Base-by-base conservation (phyloP, 1,139 yeast genomes). In the Arxiozyma bovina region DNA sequence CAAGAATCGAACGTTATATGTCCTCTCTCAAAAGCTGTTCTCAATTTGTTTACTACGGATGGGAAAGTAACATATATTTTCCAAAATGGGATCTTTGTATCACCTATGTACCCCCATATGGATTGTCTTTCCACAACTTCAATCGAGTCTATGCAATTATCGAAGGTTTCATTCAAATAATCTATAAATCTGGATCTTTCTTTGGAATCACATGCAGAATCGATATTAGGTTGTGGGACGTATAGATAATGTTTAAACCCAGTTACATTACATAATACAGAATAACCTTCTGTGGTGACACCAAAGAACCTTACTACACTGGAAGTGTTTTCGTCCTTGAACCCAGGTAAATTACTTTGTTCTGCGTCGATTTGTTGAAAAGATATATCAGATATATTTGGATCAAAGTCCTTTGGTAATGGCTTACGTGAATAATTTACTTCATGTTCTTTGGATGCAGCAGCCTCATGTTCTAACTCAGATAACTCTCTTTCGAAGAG, bases 291-390 rank as follows among this genome's bases (percentile, higher is more conserved):
- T 54, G 78, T 81, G 0, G 99, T 90, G 41, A 94, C 89, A 55
- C 99, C 99, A 69, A 91, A 94, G 66, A 94, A 85, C 56, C 96
- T 79, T 1, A 93, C 88, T 6, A 79, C 76, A 0, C 85, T 78
- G 27, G 80, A 77, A 3, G 70, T 67, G 42, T 63, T 63, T 43
- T 61, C 62, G 54, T 66, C 70, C n/a, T 50, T 55, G 9, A 61
- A 54, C 8, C 84, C 83, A 15, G 80, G 77, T 15, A 79, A 71
- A 30, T 70, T 67, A 7, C 86, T 80, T 64, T 93, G 99, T 66
- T 93, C 99, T 1, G 96, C 96, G 70, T 94, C 99, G 62, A 94
- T 76, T 66, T 93, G 99, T 70, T 93, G 99, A 69, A 94, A 93
- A 0, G 78, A 74, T 21, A 90, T 77, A 61, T 86, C 89, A 25